Evolutionary conservation across 495 filamentous ascomycete genomes (phyloP).

Genomic region (Lineolata rhizophorae): DNA sequence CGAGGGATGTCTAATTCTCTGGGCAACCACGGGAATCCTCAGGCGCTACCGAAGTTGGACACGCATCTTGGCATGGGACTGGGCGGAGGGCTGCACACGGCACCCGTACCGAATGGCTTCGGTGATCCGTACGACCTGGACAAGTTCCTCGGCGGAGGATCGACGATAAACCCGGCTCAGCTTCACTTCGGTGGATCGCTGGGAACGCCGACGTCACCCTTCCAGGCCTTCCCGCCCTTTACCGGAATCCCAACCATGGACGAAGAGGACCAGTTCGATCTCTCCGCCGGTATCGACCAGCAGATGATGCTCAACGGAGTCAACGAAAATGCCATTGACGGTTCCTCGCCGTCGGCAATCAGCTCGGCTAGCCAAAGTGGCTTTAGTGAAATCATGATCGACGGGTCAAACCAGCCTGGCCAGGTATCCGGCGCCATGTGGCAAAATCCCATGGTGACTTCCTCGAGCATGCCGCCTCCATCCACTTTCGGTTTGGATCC

Average conservation of each 20-base stretch:
- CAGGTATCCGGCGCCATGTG: slow-evolving; percentile 31
- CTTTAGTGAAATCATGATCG: slow-evolving; percentile 80
- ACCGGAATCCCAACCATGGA: slow-evolving; percentile 30
- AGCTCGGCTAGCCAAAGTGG: slow-evolving; percentile 82
- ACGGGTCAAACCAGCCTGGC: slow-evolving; percentile 45
- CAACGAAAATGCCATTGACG: slow-evolving; percentile 65
- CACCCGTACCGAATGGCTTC: slow-evolving; percentile 43
- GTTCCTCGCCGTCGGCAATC: slow-evolving; percentile 85
- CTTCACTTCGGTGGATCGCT: slow-evolving; percentile 77
- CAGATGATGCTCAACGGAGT: slow-evolving; percentile 44
- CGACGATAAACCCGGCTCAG: slow-evolving; percentile 88
- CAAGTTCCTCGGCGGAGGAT: slow-evolving; percentile 39
- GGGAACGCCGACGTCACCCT: slow-evolving; percentile 51
- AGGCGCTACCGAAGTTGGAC: slow-evolving; percentile 65
- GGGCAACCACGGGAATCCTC: slow-evolving; percentile 36
- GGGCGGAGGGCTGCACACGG: slow-evolving; percentile 49
- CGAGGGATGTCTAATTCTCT: slow-evolving; percentile 49
- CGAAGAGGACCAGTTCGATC: slow-evolving; percentile 62
- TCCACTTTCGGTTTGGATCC: too few species aligned
- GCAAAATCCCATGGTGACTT: slow-evolving; percentile 41
- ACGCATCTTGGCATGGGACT: slow-evolving; percentile 47
- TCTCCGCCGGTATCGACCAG: slow-evolving; percentile 68
- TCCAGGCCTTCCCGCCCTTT: slow-evolving; percentile 36
- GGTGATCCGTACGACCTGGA: slow-evolving; percentile 54
- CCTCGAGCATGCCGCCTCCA: slow-evolving; percentile 21